phyloP scores from a whole-genome alignment of 1,139 yeast species.

The Eremothecium cymbalariae region DNA sequence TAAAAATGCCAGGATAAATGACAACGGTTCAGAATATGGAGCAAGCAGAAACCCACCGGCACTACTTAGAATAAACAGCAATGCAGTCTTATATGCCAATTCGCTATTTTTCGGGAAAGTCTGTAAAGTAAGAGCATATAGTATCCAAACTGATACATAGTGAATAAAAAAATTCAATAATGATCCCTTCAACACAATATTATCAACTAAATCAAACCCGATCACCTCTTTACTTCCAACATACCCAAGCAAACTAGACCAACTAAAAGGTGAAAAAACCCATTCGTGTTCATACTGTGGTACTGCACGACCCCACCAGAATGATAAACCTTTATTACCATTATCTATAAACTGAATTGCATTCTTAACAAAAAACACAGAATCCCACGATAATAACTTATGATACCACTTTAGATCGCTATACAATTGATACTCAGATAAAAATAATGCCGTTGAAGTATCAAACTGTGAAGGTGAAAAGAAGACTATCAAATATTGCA shows the following conservation, averaged over 20 bases:
- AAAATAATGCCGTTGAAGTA: conserved; percentile 38
- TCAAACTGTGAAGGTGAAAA: conserved; percentile 43
- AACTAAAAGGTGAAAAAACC: conserved; percentile 68
- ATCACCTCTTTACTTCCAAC: conserved; percentile 1
- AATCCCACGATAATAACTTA: conserved; percentile 73
- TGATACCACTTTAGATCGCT: conserved; percentile 29
- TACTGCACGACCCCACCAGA: no score
- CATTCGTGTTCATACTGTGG: conserved; percentile 73
- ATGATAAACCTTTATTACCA: conserved; percentile 9
- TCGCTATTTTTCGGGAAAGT: conserved; percentile 30
- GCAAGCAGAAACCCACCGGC: conserved; percentile 74
- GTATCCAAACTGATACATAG: conserved; percentile 39
- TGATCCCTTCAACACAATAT: conserved; percentile 39
- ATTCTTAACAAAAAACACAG: conserved; percentile 58
- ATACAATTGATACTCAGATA: conserved; percentile 12
- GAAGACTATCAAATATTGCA: conserved; percentile 36
- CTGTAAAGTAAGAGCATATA: conserved; percentile 43
- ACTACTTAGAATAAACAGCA: conserved; percentile 55
- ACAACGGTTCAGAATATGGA: conserved; percentile 70
- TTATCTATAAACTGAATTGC: neutral
- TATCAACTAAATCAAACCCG: conserved; percentile 20
- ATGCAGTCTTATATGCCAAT: conserved; percentile 31
- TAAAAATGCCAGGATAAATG: conserved; percentile 55
- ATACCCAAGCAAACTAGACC: conserved; percentile 49
- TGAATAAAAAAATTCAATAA: conserved; percentile 48